Percentiles rank a stretch among this genome's conserved stretches.
Evolutionary conservation across 2,329 filamentous ascomycete species (phyloP).

Genomic region (Penicillium verrucosum): DNA sequence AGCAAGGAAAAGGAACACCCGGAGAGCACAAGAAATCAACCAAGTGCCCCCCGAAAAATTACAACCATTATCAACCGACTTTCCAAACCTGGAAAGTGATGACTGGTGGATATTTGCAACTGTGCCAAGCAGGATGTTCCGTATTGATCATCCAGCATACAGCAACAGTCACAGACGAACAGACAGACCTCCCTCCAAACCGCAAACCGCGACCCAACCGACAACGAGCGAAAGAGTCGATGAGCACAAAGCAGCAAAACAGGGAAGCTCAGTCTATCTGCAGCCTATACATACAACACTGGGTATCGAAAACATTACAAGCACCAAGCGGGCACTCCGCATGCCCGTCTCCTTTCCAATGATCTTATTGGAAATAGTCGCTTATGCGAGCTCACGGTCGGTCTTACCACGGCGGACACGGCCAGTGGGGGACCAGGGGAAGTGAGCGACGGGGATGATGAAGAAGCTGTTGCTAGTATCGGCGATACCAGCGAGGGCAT

Average conservation of each 20-base stretch:
- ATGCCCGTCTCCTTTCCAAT: background rate
- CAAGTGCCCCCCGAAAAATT: background rate
- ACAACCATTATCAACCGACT: background rate
- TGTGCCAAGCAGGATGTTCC: background rate
- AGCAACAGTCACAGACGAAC: background rate
- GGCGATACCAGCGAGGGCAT: conserved; percentile 76
- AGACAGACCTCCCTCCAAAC: background rate
- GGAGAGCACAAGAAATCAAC: background rate
- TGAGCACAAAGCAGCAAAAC: background rate
- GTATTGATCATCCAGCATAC: conserved; percentile 1
- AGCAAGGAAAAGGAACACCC: conserved; percentile 8
- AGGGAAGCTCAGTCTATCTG: background rate
- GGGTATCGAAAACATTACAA: conserved; percentile 37
- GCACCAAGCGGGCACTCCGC: conserved; percentile 4
- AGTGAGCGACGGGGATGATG: conserved; percentile 85
- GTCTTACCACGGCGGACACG: conserved; percentile 58
- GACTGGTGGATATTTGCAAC: conserved; percentile 1
- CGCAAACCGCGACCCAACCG: background rate
- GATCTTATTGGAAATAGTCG: background rate
- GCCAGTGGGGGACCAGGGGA: conserved; percentile 86
- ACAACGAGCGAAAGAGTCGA: conserved; percentile 12
- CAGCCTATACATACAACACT: conserved; percentile 20
- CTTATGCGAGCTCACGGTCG: conserved; percentile 42
- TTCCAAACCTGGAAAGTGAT: background rate
- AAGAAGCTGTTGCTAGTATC: conserved; percentile 77